Conservation (phyloP, 2,329 filamentous ascomycete genomes). For the Hortaea sp. region DNA sequence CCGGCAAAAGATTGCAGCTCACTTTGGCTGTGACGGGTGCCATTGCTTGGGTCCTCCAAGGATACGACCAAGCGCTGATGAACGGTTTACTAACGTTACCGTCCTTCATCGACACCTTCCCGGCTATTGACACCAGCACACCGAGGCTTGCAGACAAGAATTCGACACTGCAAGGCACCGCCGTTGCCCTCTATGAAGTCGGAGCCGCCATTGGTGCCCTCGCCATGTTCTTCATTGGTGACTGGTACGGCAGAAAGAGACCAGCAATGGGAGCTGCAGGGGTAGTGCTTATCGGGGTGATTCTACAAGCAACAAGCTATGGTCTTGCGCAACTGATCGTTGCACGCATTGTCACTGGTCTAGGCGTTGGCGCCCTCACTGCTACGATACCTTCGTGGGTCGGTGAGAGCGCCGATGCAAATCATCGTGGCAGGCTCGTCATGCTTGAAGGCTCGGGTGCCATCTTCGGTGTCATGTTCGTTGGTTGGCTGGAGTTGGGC, state of each 20-base stretch:
- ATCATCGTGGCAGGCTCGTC: conserved; percentile 39
- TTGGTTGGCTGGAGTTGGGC: conserved; percentile 27
- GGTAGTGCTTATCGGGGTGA: conserved; percentile 39
- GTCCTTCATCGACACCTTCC: conserved; percentile 31
- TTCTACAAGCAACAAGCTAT: conserved; percentile 36
- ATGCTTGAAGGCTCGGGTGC: conserved; percentile 32
- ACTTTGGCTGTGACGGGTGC: conserved; percentile 1
- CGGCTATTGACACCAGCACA: conserved; percentile 25
- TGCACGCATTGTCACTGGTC: conserved; percentile 40
- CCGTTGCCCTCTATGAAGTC: conserved; percentile 25
- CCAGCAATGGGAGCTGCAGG: conserved; percentile 38
- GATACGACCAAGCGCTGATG: conserved; percentile 29
- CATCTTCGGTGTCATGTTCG: conserved; percentile 32
- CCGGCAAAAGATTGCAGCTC: conserved; percentile 1
- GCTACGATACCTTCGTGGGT: conserved; percentile 42
- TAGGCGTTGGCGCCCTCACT: conserved; percentile 41
- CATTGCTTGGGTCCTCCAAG: conserved; percentile 8
- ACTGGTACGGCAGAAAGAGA: conserved; percentile 39
- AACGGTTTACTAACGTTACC: conserved; percentile 33
- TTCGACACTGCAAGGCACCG: conserved; percentile 22
- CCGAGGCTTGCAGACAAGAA: conserved; percentile 9
- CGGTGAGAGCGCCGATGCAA: conserved; percentile 39
- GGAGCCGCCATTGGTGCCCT: conserved; percentile 39
- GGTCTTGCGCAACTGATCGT: conserved; percentile 32
- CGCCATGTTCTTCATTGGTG: conserved; percentile 39